These are phyloP conservation scores for Protostelium mycophagum DNA, from an alignment of 78 protist genomes.

Conservation along the genomic window DNA sequence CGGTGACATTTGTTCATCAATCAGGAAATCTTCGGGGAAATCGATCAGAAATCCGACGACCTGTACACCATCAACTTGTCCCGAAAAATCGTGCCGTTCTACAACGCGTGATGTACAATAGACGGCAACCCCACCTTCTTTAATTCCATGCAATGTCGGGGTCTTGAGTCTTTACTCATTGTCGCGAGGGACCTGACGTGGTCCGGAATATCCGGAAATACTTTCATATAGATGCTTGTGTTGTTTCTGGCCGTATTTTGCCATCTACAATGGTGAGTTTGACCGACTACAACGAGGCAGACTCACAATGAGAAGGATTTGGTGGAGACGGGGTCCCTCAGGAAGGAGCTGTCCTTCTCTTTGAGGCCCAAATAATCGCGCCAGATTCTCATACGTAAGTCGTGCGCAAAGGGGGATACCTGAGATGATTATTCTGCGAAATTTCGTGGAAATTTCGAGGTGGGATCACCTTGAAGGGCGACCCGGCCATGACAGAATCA, in stretches of 20 bases:
- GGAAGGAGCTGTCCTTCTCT: neutral
- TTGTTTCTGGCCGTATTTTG: neutral
- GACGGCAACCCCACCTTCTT: neutral
- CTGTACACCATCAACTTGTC: neutral
- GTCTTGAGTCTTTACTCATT: neutral
- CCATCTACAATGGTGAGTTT: neutral
- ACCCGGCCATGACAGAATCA: neutral
- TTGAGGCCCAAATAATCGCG: neutral
- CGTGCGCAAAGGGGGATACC: conserved; percentile 10
- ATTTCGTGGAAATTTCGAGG: neutral
- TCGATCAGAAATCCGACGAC: neutral
- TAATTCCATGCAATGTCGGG: neutral
- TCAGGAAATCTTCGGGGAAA: neutral
- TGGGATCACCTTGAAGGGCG: conserved; percentile 2
- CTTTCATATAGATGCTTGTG: neutral
- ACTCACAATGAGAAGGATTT: neutral
- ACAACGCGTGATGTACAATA: no score
- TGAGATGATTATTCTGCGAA: no score
- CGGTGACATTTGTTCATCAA: neutral
- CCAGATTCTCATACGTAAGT: conserved; percentile 37
- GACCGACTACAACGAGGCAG: neutral
- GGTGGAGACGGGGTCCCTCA: neutral
- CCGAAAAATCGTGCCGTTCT: no score
- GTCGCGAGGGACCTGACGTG: neutral
- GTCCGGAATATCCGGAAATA: neutral